Evolutionary conservation across 495 filamentous ascomycete genomes (phyloP), one percentile per base, ranked within the genome.

Genomic region (Bacidia gigantensis): DNA sequence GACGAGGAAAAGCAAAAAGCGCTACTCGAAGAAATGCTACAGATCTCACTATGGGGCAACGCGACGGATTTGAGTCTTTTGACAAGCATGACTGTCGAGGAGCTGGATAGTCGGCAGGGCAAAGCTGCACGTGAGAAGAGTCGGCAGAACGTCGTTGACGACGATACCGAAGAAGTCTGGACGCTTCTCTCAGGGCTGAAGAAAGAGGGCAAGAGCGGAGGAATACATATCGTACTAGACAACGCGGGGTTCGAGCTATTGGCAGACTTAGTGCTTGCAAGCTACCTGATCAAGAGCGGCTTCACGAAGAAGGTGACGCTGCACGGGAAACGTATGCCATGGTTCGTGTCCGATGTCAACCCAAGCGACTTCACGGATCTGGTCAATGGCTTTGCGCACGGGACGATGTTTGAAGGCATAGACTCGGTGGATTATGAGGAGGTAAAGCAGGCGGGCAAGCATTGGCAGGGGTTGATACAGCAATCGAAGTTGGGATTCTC

Each of bases 11-110:
- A 83, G 1, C 83, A 92, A 54, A 74, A 78, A 57, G 62, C 89
- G 0, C 64, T 96, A 25, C 96, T 98, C 65, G 76, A 72, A 7
- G 92, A 96, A 66, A 95, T 98, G 84, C 87, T 81, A 67, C 87
- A 95, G 70, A 92, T 95, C 58, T 95, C 89, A 59, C 77, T 98
- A 21, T 96, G 90, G 90, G 90, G 90, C 9, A 97, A 98, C 67
- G 92, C 90, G 2, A 96, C 90, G 0, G 90, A 98, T 57, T 74
- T 96, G 20, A 92, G 87, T 1, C 83, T 98, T 40, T 72, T 98
- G 23, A 94, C 89, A 0, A 85, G 79, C 54, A 77, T 95, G 46
- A 84, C 86, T 1, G 93, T 95, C 65, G 87, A 93, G 51, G 89
- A 96, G 60, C 89, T 98, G 54, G 88, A 96, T 67, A 89, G 89